Base-by-base conservation (phyloP, 768 basidiomycete species). In the Gymnopilus dilepis region DNA sequence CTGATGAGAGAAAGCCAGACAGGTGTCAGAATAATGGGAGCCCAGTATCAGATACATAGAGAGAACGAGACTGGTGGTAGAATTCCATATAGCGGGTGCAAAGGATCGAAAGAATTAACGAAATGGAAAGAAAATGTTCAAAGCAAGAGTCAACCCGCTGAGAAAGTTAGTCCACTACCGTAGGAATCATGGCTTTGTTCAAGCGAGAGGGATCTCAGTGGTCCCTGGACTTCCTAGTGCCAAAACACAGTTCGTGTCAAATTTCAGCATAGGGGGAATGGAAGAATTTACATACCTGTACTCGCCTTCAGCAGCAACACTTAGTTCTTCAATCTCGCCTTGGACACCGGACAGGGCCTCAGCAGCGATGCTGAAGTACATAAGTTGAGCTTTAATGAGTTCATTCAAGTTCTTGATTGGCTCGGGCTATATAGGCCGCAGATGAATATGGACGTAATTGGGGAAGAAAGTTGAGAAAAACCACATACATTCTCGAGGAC, bases 361-460 rank as follows among this genome's bases (percentile, higher is more conserved):
- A 1, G 93, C 92, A 3, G 91, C 90, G 43, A 84, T 70, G 21
- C 89, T 82, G 74, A 90, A 88, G 82, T 82, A 95, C 58, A 88
- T 69, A 21, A 94, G 81, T 83, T 95, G 96, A 45, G 97, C 92
- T 75, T 97, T 97, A 69, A 87, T 85, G 45, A 99, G 88, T 73
- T 92, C 90, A 62, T 95, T 94, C 58, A 99, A 75, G 78, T 97
- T 94, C 86, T 93, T 95, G 73, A 99, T 76, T 3, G 97, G 94
- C 77, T 98, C 97, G 38, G 97, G 97, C 95, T 97, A 17, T 97
- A 17, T 67, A 22, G 22, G 21, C 61, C 56, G 38, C 62, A 13
- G 34, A 19, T n/a, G 22, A 26, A 24, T 31, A 58, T 17, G 11
- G 34, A 37, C 33, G 8, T 24, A 13, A 51, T 12, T n/a, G 17